phyloP scores from a whole-genome alignment of 306 rosid genomes.

The Cucumis melo region DNA sequence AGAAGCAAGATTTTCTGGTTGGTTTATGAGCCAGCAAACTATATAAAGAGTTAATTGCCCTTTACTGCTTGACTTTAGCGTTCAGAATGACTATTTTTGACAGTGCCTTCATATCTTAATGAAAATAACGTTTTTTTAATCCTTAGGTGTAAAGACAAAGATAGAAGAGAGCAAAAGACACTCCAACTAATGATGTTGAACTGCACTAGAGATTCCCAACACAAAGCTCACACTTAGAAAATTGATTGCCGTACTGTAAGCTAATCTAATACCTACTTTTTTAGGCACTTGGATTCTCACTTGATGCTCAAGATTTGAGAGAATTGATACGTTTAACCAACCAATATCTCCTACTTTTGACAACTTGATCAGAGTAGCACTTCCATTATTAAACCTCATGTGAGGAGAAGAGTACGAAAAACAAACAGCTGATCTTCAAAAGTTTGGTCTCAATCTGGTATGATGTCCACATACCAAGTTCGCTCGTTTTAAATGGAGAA shows the following conservation, averaged over 20 bases:
- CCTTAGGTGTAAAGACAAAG: slow-evolving; percentile 79
- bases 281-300: slow-evolving; percentile 23
- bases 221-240: slow-evolving; percentile 9
- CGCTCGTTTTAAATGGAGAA: not conserved
- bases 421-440: not conserved
- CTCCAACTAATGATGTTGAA: slow-evolving; percentile 14
- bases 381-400: not conserved
- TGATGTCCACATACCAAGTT: not conserved
- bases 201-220: slow-evolving; percentile 2
- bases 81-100: slow-evolving; percentile 32
- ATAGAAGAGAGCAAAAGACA: slow-evolving; percentile 14
- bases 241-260: not conserved
- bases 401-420: not conserved
- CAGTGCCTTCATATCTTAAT: slow-evolving; percentile 53
- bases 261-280: slow-evolving; percentile 15
- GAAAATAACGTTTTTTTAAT: slow-evolving; percentile 21
- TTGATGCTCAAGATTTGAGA: slow-evolving; percentile 48
- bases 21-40: slow-evolving; percentile 7
- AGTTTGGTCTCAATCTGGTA: not conserved
- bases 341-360: not conserved
- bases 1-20: slow-evolving; percentile 2
- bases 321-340: slow-evolving; percentile 30
- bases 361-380: not conserved
- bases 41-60: slow-evolving; percentile 14
- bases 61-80: slow-evolving; percentile 15